Conservation (phyloP, 139 green algal species). For the Chloropicon primus region DNA sequence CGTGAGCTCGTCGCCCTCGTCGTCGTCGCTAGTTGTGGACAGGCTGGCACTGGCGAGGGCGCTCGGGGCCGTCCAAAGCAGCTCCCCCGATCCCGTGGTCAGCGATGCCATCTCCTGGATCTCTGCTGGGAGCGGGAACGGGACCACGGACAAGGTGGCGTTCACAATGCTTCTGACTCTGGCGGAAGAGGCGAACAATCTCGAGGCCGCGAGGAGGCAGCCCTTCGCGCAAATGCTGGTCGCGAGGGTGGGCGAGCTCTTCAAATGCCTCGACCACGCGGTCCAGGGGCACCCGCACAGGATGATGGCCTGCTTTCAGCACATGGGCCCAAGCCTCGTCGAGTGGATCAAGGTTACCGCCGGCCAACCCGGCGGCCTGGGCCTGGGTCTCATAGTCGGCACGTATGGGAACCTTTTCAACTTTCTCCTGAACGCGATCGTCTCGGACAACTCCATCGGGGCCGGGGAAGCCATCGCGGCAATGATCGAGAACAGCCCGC, state of each 20-base stretch:
- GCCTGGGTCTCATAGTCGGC: background rate
- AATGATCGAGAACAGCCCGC: background rate
- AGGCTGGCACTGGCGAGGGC: background rate
- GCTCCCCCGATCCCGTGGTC: background rate
- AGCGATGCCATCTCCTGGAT: background rate
- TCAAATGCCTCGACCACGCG: background rate
- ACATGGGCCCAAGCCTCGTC: too few species aligned
- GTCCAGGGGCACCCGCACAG: background rate
- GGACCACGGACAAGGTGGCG: background rate
- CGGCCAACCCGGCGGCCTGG: background rate
- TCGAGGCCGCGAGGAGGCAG: conserved; percentile 16
- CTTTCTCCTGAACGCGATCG: background rate
- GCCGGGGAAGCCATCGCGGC: background rate
- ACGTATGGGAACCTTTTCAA: background rate
- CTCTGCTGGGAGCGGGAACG: background rate
- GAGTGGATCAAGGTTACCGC: background rate
- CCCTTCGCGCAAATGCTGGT: background rate
- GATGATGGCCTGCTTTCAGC: background rate
- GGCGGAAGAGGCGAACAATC: conserved; percentile 24
- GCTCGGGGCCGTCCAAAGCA: background rate
- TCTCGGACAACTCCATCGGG: background rate
- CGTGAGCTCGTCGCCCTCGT: too few species aligned
- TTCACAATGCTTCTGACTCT: conserved; percentile 24
- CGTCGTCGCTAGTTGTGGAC: background rate
- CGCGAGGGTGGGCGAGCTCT: background rate